Evolutionary conservation across 371 early-diverging fungal genomes (phyloP).

Genomic region (Mucor saturninus): DNA sequence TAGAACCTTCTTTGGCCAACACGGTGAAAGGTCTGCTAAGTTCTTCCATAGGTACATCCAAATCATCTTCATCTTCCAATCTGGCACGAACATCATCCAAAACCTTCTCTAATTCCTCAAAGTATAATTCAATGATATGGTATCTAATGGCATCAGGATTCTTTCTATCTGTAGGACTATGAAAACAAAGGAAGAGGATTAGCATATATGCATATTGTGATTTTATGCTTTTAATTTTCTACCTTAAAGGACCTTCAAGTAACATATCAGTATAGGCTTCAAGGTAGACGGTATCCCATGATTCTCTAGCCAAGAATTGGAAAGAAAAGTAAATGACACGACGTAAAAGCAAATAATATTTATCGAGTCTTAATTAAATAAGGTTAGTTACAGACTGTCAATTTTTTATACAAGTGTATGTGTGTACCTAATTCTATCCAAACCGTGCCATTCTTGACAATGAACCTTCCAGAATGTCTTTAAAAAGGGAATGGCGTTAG

Average conservation of each 20-base stretch:
- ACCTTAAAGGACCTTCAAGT: slow-evolving; percentile 74
- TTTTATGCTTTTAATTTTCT: slow-evolving; percentile 22
- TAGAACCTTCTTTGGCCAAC: slow-evolving; percentile 56
- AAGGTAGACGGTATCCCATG: slow-evolving; percentile 68
- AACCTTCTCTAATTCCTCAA: slow-evolving; percentile 79
- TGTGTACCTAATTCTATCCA: slow-evolving; percentile 81
- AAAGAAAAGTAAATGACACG: slow-evolving; percentile 74
- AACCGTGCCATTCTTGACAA: slow-evolving; percentile 82
- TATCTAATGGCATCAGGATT: slow-evolving; percentile 80
- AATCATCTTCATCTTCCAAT: slow-evolving; percentile 35
- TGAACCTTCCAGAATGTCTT: slow-evolving; percentile 86
- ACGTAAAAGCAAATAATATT: slow-evolving; percentile 83
- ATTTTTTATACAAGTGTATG: not conserved
- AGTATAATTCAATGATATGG: slow-evolving; percentile 81
- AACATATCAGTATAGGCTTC: slow-evolving; percentile 66
- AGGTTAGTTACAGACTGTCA: no score
- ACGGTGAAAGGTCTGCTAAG: slow-evolving; percentile 72
- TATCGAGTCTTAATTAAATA: slow-evolving; percentile 69
- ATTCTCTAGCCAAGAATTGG: slow-evolving; percentile 66
- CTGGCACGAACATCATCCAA: slow-evolving; percentile 52
- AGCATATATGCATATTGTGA: not conserved
- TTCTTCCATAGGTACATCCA: slow-evolving; percentile 62
- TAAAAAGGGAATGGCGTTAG: slow-evolving; percentile 67
- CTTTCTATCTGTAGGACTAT: slow-evolving; percentile 62
- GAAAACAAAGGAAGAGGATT: not conserved